Conservation (phyloP, 139 green algal genomes). For the Picochlorum sp. region DNA sequence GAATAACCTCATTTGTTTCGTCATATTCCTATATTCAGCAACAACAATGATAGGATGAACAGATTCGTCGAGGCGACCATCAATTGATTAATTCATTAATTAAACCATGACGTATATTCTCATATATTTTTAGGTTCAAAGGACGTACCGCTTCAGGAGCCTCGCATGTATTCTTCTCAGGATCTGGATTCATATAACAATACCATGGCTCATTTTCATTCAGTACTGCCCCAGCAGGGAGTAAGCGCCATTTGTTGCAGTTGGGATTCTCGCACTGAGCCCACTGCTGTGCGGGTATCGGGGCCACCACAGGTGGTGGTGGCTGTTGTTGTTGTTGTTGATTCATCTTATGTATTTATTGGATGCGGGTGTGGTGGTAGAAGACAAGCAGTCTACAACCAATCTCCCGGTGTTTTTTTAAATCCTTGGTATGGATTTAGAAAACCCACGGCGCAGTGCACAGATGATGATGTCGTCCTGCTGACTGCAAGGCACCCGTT, state of each 20-base stretch:
- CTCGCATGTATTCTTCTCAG: conserved; percentile 24
- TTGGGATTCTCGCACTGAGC: conserved; percentile 40
- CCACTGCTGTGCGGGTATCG: conserved; percentile 17
- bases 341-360: too few relatives aligned
- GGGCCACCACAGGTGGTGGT: not conserved
- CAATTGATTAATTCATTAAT: too few relatives aligned
- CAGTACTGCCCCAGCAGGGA: conserved; percentile 26
- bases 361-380: too few relatives aligned
- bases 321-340: not conserved
- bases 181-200: conserved; percentile 47
- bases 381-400: too few relatives aligned
- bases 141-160: conserved; percentile 35
- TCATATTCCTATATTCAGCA: conserved; percentile 25
- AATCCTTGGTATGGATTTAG: too few relatives aligned
- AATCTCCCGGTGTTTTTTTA: too few relatives aligned
- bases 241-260: conserved; percentile 45
- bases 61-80: not conserved
- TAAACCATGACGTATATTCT: too few relatives aligned
- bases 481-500: too few relatives aligned
- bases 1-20: conserved; percentile 18
- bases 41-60: not conserved
- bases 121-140: too few relatives aligned
- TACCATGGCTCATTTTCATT: conserved; percentile 43
- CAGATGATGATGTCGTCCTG: too few relatives aligned
- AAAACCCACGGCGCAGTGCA: too few relatives aligned